Conservation (phyloP, 208 protist genomes). For the Wallacemonas rigidus region DNA sequence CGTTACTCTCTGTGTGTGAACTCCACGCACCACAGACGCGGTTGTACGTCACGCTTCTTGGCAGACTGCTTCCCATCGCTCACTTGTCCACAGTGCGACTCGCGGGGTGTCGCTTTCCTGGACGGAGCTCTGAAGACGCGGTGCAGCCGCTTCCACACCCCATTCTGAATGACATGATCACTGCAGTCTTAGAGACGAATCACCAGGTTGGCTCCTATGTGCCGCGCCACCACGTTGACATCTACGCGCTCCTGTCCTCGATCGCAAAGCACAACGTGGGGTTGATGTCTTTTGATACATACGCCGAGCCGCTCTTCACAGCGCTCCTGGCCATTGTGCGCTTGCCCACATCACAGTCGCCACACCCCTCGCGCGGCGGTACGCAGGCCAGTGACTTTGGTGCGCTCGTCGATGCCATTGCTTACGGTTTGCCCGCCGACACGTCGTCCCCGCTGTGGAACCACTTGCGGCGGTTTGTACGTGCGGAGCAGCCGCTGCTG, state of each 20-base stretch:
- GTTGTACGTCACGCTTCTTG: background rate
- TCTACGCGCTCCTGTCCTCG: conserved; percentile 34
- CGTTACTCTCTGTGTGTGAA: background rate
- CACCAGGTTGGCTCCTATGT: background rate
- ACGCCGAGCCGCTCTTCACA: conserved; percentile 78
- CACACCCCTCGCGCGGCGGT: background rate
- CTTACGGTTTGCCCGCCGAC: background rate
- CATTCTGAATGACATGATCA: background rate
- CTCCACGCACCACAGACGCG: background rate
- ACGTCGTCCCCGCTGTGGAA: conserved; percentile 69
- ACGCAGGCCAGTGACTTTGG: background rate
- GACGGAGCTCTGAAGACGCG: background rate
- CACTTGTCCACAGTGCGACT: background rate
- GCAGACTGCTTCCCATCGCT: background rate
- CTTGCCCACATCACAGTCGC: conserved; percentile 32
- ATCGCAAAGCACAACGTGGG: conserved; percentile 47
- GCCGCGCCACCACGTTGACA: background rate
- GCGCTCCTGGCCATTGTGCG: conserved; percentile 39
- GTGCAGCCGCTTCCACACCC: background rate
- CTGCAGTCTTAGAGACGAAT: background rate
- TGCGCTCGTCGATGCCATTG: background rate
- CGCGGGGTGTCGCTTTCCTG: background rate
- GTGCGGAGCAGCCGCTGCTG: conserved; percentile 71
- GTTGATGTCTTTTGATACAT: conserved; percentile 46
- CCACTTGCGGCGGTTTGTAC: conserved; percentile 76